phyloP scores from a whole-genome alignment of 1,284 basidiomycete genomes.

The Tetrapyrgos nigripes region DNA sequence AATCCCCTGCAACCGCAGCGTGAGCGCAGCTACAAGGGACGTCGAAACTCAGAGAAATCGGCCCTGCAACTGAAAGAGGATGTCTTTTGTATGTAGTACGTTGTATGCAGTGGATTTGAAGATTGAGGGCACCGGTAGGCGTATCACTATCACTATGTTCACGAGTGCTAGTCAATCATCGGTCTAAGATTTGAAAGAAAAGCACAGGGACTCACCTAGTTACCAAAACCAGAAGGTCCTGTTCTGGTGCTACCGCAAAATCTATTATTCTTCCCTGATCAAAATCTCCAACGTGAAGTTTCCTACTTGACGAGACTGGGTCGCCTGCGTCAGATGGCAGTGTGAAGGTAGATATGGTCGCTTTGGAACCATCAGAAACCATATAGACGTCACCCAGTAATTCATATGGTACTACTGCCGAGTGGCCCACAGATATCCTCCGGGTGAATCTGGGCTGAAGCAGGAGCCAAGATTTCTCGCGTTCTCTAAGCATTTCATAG shows the following conservation, averaged over 20 bases:
- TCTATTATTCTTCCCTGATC: conserved; percentile 5
- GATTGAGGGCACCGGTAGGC: neutral
- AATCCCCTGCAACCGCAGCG: conserved; percentile 11
- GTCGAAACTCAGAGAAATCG: conserved; percentile 6
- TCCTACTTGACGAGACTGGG: neutral
- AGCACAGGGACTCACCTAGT: conserved; percentile 7
- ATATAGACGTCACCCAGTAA: conserved; percentile 8
- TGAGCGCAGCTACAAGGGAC: neutral
- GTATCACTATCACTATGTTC: neutral
- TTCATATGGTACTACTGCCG: conserved; percentile 11
- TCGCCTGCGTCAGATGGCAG: neutral
- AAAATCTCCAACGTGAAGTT: conserved; percentile 1
- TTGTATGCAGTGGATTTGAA: conserved; percentile 9
- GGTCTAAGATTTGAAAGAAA: too few relatives aligned
- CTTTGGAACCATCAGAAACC: conserved; percentile 1
- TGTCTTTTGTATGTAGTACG: conserved; percentile 10
- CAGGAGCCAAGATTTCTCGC: conserved; percentile 8
- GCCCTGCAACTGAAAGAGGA: conserved; percentile 3
- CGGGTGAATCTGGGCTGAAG: conserved; percentile 8
- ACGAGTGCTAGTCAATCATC: neutral
- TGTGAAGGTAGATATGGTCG: conserved; percentile 1
- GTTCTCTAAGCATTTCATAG: neutral
- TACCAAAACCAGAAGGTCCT: conserved; percentile 11
- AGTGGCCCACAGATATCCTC: neutral
- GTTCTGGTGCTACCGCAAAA: conserved; percentile 8